Evolutionary conservation across 2,329 filamentous ascomycete genomes (phyloP), one percentile per base, ranked within the genome.

Genomic region (Alternaria dauci): DNA sequence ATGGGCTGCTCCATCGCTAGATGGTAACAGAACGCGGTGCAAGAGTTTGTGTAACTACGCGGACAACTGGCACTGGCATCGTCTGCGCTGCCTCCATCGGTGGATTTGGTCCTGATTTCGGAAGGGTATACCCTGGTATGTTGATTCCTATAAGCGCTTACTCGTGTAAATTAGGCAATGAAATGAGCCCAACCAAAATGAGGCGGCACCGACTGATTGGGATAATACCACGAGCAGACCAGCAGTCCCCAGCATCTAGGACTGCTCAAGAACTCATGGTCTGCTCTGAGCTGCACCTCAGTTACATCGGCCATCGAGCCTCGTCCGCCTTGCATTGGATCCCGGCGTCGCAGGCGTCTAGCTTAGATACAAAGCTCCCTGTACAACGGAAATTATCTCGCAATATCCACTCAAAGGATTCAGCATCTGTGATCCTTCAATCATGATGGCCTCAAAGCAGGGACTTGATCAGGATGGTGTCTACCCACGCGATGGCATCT

Each of bases 161-260:
- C 58, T 58, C 58, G 58, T 63, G 58, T 38, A 61, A 47, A 51
- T 60, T 61, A 47, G 53, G 39, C 50, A 52, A 58, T 34, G 43
- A 61, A 58, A 58, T 61, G 44, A 63, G 39, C 32, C 28, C 32
- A 51, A 44, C 16, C 38, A 38, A 50, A 58, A 43, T 61, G 61
- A 64, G 59, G 55, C 55, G 55, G 23, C 20, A 53, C 55, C 58
- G 47, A 52, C 46, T 34, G 53, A 34, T 50, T 53, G 34, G 48
- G 28, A 56, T 8, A 25, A 28, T 32, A 51, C 48, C 16, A 52
- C 34, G 53, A 59, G 44, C 43, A 44, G 26, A 28, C 52, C 26
- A 62, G 50, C 56, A 52, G 26, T 38, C 36, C 52, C 44, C 42
- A 28, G 50, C 39, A 50, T 23, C 28, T 26, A 32, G 54, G 32